Evolutionary conservation across 768 basidiomycete species (phyloP).

Genomic region (Chalciporus chontae): DNA sequence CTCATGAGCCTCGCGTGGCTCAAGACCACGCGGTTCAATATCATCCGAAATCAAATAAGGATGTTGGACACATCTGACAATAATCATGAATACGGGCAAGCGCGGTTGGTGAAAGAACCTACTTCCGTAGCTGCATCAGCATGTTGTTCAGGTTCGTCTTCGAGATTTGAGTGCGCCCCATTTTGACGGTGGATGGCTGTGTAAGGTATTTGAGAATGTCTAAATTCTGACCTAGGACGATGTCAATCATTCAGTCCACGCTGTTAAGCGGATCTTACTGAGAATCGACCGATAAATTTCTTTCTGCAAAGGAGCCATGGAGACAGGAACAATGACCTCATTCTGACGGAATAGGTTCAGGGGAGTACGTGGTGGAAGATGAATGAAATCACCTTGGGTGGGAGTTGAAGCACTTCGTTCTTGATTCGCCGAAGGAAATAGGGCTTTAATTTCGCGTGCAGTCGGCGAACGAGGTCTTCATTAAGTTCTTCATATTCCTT

Average conservation of each 20-base stretch:
- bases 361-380: neutral
- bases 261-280: constrained; percentile 41
- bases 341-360: constrained; percentile 46
- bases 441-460: constrained; percentile 76
- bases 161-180: constrained; percentile 26
- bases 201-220: constrained; percentile 61
- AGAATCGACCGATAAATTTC: constrained; percentile 85
- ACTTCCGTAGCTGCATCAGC: constrained; percentile 88
- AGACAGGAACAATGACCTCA: constrained; percentile 88
- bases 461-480: constrained; percentile 73
- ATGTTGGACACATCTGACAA: constrained; percentile 77
- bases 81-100: constrained; percentile 1
- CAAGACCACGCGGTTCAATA: constrained; percentile 69
- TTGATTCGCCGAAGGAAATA: constrained; percentile 95
- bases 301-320: constrained; percentile 82
- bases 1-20: constrained; percentile 61
- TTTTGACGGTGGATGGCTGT: constrained; percentile 36
- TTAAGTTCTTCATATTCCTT: constrained; percentile 73
- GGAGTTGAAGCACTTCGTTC: constrained; percentile 88
- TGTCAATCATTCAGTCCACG: constrained; percentile 10
- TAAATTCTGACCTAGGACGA: constrained; percentile 61
- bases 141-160: constrained; percentile 75
- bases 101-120: constrained; percentile 23
- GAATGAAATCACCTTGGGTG: constrained; percentile 67
- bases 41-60: constrained; percentile 81